Evolutionary conservation across 2,329 filamentous ascomycete species (phyloP), one percentile per base, ranked within the genome.

Genomic region (Fusarium nanum): DNA sequence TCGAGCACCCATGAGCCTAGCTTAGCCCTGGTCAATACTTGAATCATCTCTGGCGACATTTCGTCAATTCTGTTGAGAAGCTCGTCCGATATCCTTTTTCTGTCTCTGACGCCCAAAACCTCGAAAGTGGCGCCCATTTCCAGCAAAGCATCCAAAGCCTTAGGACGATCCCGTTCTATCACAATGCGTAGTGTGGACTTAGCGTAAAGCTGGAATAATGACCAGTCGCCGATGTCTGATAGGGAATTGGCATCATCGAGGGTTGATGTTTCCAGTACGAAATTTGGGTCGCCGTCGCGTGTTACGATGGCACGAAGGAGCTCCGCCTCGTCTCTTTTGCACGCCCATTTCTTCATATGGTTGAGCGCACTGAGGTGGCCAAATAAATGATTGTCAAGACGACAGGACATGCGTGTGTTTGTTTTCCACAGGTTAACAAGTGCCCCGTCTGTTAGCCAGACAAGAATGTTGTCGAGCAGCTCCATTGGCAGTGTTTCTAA

Each of bases 111-210:
- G 3, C 27, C 32, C 7, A 49, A 16, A 14, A 4, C 7, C 9
- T 49, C 47, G 12, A 49, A 34, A 8, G 8, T 49, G 3, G 47
- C 47, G 12, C 47, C 47, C 20, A 49, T n/a, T 13, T 22, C 27
- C 4, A 49, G 47, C 16, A 49, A 30, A 5, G 34, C 47, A 37
- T n/a, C 30, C 20, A 49, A 34, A 12, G 47, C 47, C 6, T 23
- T 12, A 7, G 13, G 8, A 8, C 23, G 20, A 0, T 49, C 2
- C 20, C 5, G 0, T 7, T 0, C 3, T 22, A 30, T 16, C 22
- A 12, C 46, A 2, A 18, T 49, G 13, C 7, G 12, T 32, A 49
- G 16, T 8, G 28, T 28, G 27, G 11, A 28, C 1, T 1, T 4
- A 28, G 11, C 10, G 5, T 2, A 4, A 28, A 28, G 27, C 6